Base-by-base conservation (phyloP, 768 basidiomycete species). In the Leccinum olivaceopallidum region DNA sequence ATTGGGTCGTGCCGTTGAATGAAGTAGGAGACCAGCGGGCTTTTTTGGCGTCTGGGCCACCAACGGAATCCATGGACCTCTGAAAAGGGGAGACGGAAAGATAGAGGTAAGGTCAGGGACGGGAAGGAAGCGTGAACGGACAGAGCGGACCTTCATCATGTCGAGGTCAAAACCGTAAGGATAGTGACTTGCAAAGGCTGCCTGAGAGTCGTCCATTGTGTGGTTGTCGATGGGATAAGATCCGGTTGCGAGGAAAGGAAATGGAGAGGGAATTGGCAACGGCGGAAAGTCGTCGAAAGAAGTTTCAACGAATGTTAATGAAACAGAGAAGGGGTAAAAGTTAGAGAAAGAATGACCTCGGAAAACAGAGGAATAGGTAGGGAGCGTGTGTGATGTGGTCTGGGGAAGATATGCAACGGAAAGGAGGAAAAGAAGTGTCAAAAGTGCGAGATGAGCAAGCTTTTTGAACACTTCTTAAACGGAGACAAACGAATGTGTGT, bases 21-120 rank as follows among this genome's bases (percentile, higher is more conserved):
- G 80, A 85, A 55, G 82, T 86, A 56, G 90, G 89, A 30, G 90
- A 92, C 92, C 92, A 93, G 66, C 92, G 89, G 60, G 92, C 87
- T 77, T 94, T 94, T 84, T 94, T 94, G 58, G 88, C 81, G 76
- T 92, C 90, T 65, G 89, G 90, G 69, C 89, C 90, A 68, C 86
- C 87, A 65, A 85, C 82, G 73, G 88, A 73, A 76, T 94, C 93
- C 85, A 94, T 92, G 56, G 92, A 87, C 77, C 92, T 87, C 92
- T 94, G 76, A 55, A 50, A 47, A 22, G 44, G 20, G n/a, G 42
- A n/a, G 5, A 39, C 48, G 5, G 2, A 34, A 5, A 13, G n/a
- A 39, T 14, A 22, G 10, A 16, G 14, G 49, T 7, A 12, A 16
- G 53, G 44, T 68, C 20, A 61, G 58, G 14, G 37, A 47, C 44